Base-by-base conservation (phyloP, 2,329 filamentous ascomycete species). In the Capronia americana region DNA sequence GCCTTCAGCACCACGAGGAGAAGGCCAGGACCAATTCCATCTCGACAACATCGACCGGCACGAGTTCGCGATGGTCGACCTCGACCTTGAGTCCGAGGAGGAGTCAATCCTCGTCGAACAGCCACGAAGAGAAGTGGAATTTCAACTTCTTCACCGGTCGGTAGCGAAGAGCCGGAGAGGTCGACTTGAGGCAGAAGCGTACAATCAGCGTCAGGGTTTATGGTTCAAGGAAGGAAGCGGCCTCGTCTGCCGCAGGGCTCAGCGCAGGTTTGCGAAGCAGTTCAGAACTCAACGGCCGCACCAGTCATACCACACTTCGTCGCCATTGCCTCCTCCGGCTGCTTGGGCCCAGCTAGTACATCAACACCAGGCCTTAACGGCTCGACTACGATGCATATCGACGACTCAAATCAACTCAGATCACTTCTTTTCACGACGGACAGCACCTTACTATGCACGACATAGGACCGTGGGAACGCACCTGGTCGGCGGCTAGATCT, bases 1-100 rank as follows among this genome's bases (percentile, higher is more conserved):
- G 20, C 8, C 20, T 17, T 8, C 28, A 17, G 26, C 24, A 14
- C 26, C 23, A 56, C 12, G 38, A 57, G 51, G 26, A 32, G 34
- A 61, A 61, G 54, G n/a, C 54, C 14, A 57, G 63, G 30, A 61
- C 54, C 26, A 64, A 41, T 41, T 64, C 61, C 8, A 30, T 53
- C 30, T 58, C 44, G 6, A 57, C 61, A 3, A 56, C 55, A n/a
- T 64, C 58, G 6, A 57, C 63, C 8, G 48, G 24, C 5, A 23
- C 46, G 23, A 64, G 61, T 51, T 64, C 61, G 11, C 23, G 46
- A 53, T 53, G 26, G 5, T 46, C 61, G 12, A 41, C 61, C n/a
- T 57, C 61, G 30, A 56, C 51, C 7, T 65, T 57, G 11, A 58
- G 53, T 5, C 26, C 63, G 17, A 41, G 58, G 28, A 61, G 63